Evolutionary conservation across 495 filamentous ascomycete genomes (phyloP), one percentile per base, ranked within the genome.

Genomic region (Penicillium malachiteum): DNA sequence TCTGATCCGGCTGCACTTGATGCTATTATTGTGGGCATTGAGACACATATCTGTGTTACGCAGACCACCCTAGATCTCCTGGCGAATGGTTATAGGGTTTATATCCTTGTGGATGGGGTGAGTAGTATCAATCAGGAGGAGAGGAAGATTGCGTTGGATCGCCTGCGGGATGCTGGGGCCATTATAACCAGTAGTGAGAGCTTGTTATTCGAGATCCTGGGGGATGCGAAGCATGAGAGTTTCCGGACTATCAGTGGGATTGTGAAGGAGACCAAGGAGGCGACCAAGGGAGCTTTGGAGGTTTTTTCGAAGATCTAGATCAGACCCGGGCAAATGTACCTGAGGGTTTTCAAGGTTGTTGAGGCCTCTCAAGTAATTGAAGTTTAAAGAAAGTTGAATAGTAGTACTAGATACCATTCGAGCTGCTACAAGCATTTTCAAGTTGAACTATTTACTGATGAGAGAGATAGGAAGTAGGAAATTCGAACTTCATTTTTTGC

Each of bases 1-100:
- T 63, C 65, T 3, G 64, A 54, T 3, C 52, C 52, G 0, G 50
- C 55, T n/a, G 7, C 8, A 18, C 52, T 73, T 7, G 71, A 74
- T 55, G 72, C 65, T 38, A 78, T 71, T 11, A 68, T 78, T 49
- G 86, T 95, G 6, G 94, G 94, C 9, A 96, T 98, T 64, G 94
- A 98, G 71, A 81, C 82, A 21, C 94, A 98, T 69, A 93, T 98
- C 65, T 98, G 94, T 73, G 85, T 98, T 3, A 90, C 89, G 56
- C 93, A 97, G 76, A 97, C 93, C 18, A 83, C 89, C 31, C 78
- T 97, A 2, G 94, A 97, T 71, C 67, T 96, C 21, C 68, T 95
- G 5, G 72, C 68, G 43, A 79, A 81, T 1, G 91, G 90, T 0
- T 89, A 96, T 70, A 73, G 81, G 42, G 92, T 97, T 7, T 96